Conservation (phyloP, 371 early-diverging fungal species). For the Batkoa obscura region DNA sequence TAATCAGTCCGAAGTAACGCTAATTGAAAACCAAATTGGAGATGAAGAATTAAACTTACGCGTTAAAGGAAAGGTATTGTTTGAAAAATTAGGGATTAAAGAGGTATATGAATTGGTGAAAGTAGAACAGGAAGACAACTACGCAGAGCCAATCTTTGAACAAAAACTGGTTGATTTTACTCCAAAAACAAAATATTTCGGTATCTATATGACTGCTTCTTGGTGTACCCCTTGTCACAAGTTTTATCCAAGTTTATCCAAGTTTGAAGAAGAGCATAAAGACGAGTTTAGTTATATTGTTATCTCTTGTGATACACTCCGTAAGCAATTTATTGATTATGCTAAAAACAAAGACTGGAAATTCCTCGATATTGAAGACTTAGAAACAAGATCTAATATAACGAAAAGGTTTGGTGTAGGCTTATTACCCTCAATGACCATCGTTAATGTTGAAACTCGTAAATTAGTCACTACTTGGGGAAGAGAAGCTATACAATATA, state of each 20-base stretch:
- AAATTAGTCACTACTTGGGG: constrained; percentile 7
- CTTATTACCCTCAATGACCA: neutral
- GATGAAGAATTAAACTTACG: too few relatives aligned
- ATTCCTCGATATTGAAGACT: neutral
- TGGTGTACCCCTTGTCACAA: constrained; percentile 8
- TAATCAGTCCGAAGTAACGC: too few relatives aligned
- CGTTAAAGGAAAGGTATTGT: neutral
- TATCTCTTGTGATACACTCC: neutral
- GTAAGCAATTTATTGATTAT: neutral
- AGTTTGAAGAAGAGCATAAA: neutral
- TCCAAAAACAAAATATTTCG: neutral
- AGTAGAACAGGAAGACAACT: neutral
- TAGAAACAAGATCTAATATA: neutral
- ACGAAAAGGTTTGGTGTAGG: neutral
- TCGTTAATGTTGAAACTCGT: neutral
- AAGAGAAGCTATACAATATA: constrained; percentile 2
- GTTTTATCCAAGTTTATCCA: constrained; percentile 1
- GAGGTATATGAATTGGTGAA: neutral
- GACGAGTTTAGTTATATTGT: neutral
- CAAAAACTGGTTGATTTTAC: neutral
- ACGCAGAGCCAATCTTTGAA: neutral
- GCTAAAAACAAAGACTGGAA: neutral
- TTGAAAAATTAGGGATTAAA: neutral
- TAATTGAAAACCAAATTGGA: too few relatives aligned
- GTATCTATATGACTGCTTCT: constrained; percentile 4